Base-by-base conservation (phyloP, 2,329 filamentous ascomycete genomes). In the Chrysosporium keratinophilum region DNA sequence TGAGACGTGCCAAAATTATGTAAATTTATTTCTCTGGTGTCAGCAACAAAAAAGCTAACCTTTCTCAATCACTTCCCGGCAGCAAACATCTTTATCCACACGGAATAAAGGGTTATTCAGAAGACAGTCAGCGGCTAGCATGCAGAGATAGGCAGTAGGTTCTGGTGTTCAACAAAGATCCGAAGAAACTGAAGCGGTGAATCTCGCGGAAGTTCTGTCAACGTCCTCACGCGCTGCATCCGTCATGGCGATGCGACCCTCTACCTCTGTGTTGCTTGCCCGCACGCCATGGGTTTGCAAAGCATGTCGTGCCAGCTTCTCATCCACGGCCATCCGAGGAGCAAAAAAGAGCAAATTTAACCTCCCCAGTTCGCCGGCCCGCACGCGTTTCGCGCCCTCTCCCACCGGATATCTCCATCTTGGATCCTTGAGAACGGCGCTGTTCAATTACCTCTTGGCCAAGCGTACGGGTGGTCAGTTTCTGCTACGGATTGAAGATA, bases 381-480 rank as follows among this genome's bases (percentile, higher is more conserved):
- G 88, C 67, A 88, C 93, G 15, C 84, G 93, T 45, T 98, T 98
- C 69, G 93, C 94, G 1, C 93, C 93, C 0, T 97, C 93, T 1
- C 93, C 93, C 0, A 98, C 93, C 0, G 93, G 93, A 1, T 90
- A 91, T 63, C 77, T 98, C 20, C 93, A 98, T 70, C 76, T 98
- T 11, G 93, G 93, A 3, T 95, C 90, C 0, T 70, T 98, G 35
- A 79, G 93, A 55, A 98, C 93, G 0, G 94, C 94, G 0, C 71
- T 98, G n/a, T 97, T 89, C 74, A 97, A 95, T 64, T 96, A 91
- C 61, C 74, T 98, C 3, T 77, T 95, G n/a, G 90, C 93, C 0
- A 87, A 84, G 63, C 82, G 85, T 2, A 95, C 93, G 0, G 84
- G 85, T 3, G 93, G 93, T 5, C 85, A 95, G 67, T 98, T 98